These are phyloP conservation scores for Aurantiochytrium sp. DNA, from an alignment of 108 stramenopile genomes.

Conservation along the genomic window DNA sequence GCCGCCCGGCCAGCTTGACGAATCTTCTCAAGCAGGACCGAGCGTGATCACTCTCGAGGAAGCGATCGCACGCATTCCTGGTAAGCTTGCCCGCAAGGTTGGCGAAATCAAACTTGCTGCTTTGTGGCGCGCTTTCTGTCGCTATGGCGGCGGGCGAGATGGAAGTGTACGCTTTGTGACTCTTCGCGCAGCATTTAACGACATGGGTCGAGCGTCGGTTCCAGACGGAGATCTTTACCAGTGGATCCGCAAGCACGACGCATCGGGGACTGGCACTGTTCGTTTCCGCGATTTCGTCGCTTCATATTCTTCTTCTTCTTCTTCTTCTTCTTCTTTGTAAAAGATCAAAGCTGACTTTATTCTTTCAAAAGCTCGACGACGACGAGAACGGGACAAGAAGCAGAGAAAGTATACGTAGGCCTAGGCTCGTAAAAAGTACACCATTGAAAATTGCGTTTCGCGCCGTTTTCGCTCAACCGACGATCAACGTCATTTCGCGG, in stretches of 20 bases:
- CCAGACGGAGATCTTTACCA: not conserved
- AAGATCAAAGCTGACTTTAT: too few relatives aligned
- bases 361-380: too few relatives aligned
- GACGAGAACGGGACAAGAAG: too few relatives aligned
- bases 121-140: not conserved
- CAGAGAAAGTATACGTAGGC: too few relatives aligned
- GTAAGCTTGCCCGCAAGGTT: not conserved
- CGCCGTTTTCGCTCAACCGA: too few relatives aligned
- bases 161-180: not conserved
- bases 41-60: not conserved
- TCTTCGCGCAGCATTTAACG: not conserved
- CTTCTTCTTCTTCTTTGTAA: too few relatives aligned
- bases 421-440: too few relatives aligned
- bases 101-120: not conserved
- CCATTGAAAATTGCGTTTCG: too few relatives aligned
- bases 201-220: not conserved
- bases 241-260: not conserved
- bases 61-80: not conserved
- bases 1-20: too few relatives aligned
- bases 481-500: too few relatives aligned
- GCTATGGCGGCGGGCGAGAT: conserved; percentile 9
- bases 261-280: not conserved
- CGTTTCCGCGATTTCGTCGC: not conserved
- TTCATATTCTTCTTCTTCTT: not conserved
- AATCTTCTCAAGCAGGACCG: not conserved